phyloP scores from a whole-genome alignment of 257 asterid species.

The Echium plantagineum region DNA sequence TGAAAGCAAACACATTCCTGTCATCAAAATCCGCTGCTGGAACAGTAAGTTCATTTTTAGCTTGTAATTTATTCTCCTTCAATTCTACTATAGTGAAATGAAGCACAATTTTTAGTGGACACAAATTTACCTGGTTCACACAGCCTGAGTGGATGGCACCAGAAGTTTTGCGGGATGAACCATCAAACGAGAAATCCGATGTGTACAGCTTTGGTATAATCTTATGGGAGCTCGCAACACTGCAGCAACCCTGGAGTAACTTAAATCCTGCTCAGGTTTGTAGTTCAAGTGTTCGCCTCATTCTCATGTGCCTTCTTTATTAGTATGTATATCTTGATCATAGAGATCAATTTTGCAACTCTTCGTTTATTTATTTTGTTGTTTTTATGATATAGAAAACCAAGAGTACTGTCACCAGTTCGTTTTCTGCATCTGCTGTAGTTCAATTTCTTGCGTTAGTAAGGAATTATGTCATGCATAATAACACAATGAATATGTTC shows the following conservation, averaged over 20 bases:
- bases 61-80: slow-evolving; percentile 16
- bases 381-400: too few relatives aligned
- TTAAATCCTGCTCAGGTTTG: slow-evolving; percentile 91
- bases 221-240: slow-evolving; percentile 86
- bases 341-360: background rate
- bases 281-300: slow-evolving; percentile 10
- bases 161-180: slow-evolving; percentile 96
- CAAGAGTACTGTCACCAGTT: too few relatives aligned
- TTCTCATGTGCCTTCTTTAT: background rate
- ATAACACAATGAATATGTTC: background rate
- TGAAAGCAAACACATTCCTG: slow-evolving; percentile 86
- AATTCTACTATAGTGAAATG: too few relatives aligned
- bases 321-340: background rate
- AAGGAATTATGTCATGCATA: background rate
- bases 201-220: slow-evolving; percentile 92
- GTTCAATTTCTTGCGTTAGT: background rate
- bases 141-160: slow-evolving; percentile 99
- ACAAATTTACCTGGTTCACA: slow-evolving; percentile 17
- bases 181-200: slow-evolving; percentile 92
- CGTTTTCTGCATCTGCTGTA: background rate
- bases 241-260: slow-evolving; percentile 86
- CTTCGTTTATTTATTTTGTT: too few relatives aligned
- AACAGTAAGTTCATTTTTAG: slow-evolving; percentile 57
- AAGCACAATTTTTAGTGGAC: slow-evolving; percentile 6
- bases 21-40: slow-evolving; percentile 98